Evolutionary conservation across 1,139 yeast genomes (phyloP).

Genomic region (Geotrichum carabidarum): DNA sequence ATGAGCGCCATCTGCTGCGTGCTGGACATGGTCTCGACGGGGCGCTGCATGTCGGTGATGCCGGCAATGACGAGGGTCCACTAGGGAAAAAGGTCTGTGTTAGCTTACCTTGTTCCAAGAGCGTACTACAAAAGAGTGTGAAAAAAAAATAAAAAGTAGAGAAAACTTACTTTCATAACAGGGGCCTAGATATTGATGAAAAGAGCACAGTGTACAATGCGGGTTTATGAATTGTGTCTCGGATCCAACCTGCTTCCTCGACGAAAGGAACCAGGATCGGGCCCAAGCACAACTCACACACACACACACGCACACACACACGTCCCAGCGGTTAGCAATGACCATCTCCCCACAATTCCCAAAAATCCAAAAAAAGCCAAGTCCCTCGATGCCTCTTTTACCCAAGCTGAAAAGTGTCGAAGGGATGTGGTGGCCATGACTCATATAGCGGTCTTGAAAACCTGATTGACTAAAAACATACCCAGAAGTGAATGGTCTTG

Average conservation of each 20-base stretch:
- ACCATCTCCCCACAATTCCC: too few species aligned
- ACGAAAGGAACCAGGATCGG: too few species aligned
- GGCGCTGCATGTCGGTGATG: constrained; percentile 75
- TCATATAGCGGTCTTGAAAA: too few species aligned
- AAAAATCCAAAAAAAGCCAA: too few species aligned
- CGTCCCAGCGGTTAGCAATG: too few species aligned
- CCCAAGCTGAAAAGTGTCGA: neutral
- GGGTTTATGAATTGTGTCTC: neutral
- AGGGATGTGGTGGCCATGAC: neutral
- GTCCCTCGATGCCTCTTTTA: too few species aligned
- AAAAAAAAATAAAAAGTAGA: neutral
- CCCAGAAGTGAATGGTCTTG: constrained; percentile 94
- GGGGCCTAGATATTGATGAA: constrained; percentile 43
- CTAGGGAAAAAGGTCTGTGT: constrained; percentile 33
- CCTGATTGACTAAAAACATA: too few species aligned
- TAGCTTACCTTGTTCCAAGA: neutral
- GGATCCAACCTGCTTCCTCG: too few species aligned
- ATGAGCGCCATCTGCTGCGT: constrained; percentile 86
- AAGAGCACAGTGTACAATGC: neutral
- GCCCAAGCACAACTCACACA: too few species aligned
- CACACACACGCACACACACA: too few species aligned
- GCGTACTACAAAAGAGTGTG: neutral
- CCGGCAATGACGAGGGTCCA: constrained; percentile 95
- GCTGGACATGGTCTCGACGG: constrained; percentile 86
- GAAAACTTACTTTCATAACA: constrained; percentile 42